These are phyloP conservation scores for Apiotrichum sp. DNA, from an alignment of 1,284 basidiomycete genomes.

Conservation along the genomic window DNA sequence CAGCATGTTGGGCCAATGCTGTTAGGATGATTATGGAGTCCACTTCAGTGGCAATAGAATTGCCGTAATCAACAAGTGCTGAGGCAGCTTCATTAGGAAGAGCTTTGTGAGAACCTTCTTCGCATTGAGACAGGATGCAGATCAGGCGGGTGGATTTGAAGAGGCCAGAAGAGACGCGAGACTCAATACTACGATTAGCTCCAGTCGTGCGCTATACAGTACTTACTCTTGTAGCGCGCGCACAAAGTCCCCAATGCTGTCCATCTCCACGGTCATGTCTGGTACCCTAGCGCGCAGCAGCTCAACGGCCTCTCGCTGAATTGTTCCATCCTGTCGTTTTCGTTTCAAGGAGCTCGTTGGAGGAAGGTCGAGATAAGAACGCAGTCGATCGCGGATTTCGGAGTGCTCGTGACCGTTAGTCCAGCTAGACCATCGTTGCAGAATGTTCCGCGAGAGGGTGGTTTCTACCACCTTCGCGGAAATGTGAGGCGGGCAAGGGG, in stretches of 20 bases:
- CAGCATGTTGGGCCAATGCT: slow-evolving; percentile 14
- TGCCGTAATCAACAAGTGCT: background rate
- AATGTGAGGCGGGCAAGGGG: background rate
- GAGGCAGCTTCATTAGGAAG: background rate
- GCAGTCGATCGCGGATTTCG: slow-evolving; percentile 8
- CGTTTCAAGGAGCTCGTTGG: slow-evolving; percentile 12
- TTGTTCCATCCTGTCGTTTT: slow-evolving; percentile 4
- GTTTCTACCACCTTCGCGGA: background rate
- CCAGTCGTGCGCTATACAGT: background rate
- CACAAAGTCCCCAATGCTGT: slow-evolving; percentile 2
- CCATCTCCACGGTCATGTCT: slow-evolving; percentile 2
- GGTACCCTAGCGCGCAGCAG: slow-evolving; percentile 9
- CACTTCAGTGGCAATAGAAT: slow-evolving; percentile 4
- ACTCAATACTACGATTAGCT: slow-evolving; percentile 1
- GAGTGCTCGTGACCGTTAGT: background rate
- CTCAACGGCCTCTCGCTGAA: background rate
- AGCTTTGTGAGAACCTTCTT: background rate
- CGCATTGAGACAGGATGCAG: slow-evolving; percentile 11
- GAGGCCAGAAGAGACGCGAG: slow-evolving; percentile 3
- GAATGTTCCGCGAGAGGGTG: background rate
- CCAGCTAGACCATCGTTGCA: slow-evolving; percentile 2
- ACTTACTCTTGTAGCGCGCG: background rate
- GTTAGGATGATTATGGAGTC: slow-evolving; percentile 15
- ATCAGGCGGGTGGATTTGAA: slow-evolving; percentile 6
- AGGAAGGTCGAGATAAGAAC: slow-evolving; percentile 1